Evolutionary conservation across 1,284 basidiomycete species (phyloP), one percentile per base, ranked within the genome.

Genomic region (Fomitopsis pinicola): DNA sequence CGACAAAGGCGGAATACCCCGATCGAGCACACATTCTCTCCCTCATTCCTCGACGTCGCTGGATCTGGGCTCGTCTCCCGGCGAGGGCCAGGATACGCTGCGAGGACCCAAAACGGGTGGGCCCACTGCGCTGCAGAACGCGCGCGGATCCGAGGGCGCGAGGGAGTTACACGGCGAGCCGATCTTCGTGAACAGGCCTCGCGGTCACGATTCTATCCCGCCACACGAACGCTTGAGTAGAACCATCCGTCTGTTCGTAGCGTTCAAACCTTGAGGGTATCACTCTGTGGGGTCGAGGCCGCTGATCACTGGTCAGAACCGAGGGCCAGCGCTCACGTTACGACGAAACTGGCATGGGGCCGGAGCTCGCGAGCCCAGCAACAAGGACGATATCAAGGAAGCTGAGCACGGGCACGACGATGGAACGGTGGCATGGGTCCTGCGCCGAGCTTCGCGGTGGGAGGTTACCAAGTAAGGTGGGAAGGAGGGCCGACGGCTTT

Each of bases 211-310:
- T 52, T 45, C 36, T 19, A 57, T 42, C 59, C 64, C 61, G 52
- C 64, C 59, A 56, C 59, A 73, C 10, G 75, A 76, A 40, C 76
- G 77, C 59, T 70, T 84, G 17, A 83, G 83, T 69, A 78, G 85
- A 42, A 78, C 79, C 8, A 75, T 85, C 61, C 78, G 84, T 30
- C 80, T 84, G 12, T 84, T 83, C 66, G 81, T 83, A 15, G 84
- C 82, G 48, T 84, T 84, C 83, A 88, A 88, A 69, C 58, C 69
- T 4, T 60, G 42, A 33, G 26, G 14, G 15, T 6, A 17, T 14
- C 5, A 12, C 26, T n/a, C 40, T 10, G 12, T 15, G 17, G 26
- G 22, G 28, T 17, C 36, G 48, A 50, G 48, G 30, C 48, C 48
- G 48, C 48, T 50, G 28, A 50, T 50, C 48, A 22, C 17, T 30